These are phyloP conservation scores for Cucumis hystrix DNA, from an alignment of 306 rosid genomes.

Conservation along the genomic window DNA sequence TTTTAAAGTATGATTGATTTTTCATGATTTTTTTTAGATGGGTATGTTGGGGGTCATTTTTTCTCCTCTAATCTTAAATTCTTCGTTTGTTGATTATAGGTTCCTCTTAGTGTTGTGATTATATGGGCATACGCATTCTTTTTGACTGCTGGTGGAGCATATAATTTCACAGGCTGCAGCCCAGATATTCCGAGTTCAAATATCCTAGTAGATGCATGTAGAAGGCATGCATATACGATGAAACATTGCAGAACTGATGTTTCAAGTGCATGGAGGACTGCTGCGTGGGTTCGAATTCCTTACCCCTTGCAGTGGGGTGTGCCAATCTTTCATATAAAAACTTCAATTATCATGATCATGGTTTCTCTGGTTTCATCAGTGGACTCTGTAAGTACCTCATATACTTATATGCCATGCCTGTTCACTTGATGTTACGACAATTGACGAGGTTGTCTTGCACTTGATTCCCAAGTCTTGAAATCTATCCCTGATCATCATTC, in stretches of 20 bases:
- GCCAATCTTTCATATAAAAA: conserved; percentile 68
- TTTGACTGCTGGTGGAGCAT: conserved; percentile 90
- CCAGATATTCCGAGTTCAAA: conserved; percentile 76
- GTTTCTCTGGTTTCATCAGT: conserved; percentile 74
- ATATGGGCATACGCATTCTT: conserved; percentile 78
- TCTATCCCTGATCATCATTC: background rate
- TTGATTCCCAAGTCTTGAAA: background rate
- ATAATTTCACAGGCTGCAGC: conserved; percentile 71
- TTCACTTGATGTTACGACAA: background rate
- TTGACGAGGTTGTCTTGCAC: background rate
- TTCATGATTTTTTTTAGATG: background rate
- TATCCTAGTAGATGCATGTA: conserved; percentile 61
- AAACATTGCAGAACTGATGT: conserved; percentile 79
- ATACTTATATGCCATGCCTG: background rate
- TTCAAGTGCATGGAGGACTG: conserved; percentile 62
- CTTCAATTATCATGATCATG: conserved; percentile 67
- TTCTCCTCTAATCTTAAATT: background rate
- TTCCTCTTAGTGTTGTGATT: conserved; percentile 64
- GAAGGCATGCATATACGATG: conserved; percentile 76
- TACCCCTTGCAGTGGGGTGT: conserved; percentile 88
- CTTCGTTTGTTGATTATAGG: conserved; percentile 34
- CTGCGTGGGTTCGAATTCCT: conserved; percentile 73
- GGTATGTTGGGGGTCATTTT: background rate
- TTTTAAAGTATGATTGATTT: background rate
- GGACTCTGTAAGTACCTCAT: conserved; percentile 52